These are phyloP conservation scores for Vitis labrusca DNA, from an alignment of 164 flowering plant genomes.

Conservation along the genomic window DNA sequence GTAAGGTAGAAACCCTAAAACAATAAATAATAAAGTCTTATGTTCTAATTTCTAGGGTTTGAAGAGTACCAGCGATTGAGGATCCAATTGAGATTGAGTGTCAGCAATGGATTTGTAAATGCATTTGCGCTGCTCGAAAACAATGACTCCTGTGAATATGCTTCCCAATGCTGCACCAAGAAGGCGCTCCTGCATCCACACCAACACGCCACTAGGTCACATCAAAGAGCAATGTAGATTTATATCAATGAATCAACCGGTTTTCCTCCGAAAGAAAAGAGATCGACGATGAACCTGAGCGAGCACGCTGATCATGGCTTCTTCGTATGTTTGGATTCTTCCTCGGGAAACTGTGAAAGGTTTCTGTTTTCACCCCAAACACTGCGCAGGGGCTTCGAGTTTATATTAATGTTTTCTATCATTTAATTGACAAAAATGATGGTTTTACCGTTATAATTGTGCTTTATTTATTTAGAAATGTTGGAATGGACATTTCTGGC, in stretches of 20 bases:
- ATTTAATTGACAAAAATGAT: no score
- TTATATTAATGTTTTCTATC: no score
- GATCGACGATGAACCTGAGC: slow-evolving; percentile 45
- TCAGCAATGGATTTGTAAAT: slow-evolving; percentile 49
- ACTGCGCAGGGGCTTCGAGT: no score
- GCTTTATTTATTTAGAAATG: no score
- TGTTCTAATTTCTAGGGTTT: background rate
- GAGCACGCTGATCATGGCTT: slow-evolving; percentile 61
- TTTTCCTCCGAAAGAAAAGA: background rate
- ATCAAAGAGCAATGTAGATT: no score
- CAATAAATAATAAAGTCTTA: background rate
- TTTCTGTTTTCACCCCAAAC: background rate
- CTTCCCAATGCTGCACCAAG: slow-evolving; percentile 76
- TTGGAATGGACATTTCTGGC: no score
- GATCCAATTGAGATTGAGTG: slow-evolving; percentile 14
- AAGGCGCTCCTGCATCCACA: slow-evolving; percentile 69
- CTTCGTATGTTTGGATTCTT: background rate
- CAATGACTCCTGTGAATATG: slow-evolving; percentile 41
- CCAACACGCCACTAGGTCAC: no score
- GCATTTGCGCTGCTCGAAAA: slow-evolving; percentile 59
- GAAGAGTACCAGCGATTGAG: slow-evolving; percentile 39
- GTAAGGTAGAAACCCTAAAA: no score
- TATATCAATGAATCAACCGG: no score
- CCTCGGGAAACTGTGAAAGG: background rate
- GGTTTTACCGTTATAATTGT: no score